These are phyloP conservation scores for Pleurotus cornucopiae DNA, from an alignment of 768 basidiomycete genomes.

Conservation along the genomic window DNA sequence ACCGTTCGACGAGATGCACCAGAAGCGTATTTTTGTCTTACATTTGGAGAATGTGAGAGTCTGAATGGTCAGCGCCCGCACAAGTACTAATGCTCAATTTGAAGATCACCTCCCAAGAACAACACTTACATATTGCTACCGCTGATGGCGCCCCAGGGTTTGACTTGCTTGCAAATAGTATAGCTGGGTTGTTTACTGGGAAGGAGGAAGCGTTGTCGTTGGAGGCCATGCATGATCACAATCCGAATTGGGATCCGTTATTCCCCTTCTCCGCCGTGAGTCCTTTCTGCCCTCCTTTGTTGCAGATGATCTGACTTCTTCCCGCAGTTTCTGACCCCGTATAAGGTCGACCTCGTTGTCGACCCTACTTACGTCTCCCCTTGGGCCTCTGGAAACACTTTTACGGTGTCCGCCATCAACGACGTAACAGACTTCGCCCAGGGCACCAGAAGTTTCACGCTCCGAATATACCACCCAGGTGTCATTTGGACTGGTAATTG, in stretches of 20 bases:
- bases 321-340: slow-evolving; percentile 76
- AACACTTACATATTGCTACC: slow-evolving; percentile 75
- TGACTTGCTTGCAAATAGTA: slow-evolving; percentile 50
- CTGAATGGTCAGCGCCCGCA: no score
- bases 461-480: slow-evolving; percentile 73
- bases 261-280: slow-evolving; percentile 77
- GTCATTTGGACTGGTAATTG: slow-evolving; percentile 78
- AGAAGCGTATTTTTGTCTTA: slow-evolving; percentile 80
- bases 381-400: slow-evolving; percentile 34
- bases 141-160: slow-evolving; percentile 84
- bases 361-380: slow-evolving; percentile 46
- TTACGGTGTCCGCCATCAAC: slow-evolving; percentile 56
- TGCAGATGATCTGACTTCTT: slow-evolving; percentile 5
- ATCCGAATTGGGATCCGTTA: slow-evolving; percentile 84
- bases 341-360: slow-evolving; percentile 65
- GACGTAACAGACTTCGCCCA: slow-evolving; percentile 47
- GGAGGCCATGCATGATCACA: slow-evolving; percentile 69
- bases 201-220: slow-evolving; percentile 33
- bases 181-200: slow-evolving; percentile 59
- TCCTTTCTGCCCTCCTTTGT: slow-evolving; percentile 4
- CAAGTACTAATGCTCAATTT: not conserved
- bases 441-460: slow-evolving; percentile 65
- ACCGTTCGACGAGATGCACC: slow-evolving; percentile 83
- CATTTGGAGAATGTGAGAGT: slow-evolving; percentile 78
- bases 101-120: slow-evolving; percentile 68